phyloP scores from a whole-genome alignment of 2,329 filamentous ascomycete genomes.

The Metarhizium humberi region DNA sequence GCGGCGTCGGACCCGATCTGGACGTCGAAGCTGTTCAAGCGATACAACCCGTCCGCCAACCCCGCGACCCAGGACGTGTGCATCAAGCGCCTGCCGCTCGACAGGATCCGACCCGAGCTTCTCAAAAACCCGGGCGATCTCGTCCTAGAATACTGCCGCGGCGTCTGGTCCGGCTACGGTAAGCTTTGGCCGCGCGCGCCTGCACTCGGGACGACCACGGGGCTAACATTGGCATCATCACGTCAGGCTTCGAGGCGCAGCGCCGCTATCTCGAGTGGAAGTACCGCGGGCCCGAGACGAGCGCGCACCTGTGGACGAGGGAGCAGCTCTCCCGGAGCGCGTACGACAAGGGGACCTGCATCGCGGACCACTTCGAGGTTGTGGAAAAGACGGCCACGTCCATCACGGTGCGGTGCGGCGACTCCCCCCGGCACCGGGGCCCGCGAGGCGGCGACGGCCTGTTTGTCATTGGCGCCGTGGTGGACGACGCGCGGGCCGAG shows the following conservation, averaged over 20 bases:
- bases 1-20: slow-evolving; percentile 49
- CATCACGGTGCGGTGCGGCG: slow-evolving; percentile 58
- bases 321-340: slow-evolving; percentile 42
- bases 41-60: slow-evolving; percentile 54
- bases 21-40: slow-evolving; percentile 43
- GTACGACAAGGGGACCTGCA: slow-evolving; percentile 53
- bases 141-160: slow-evolving; percentile 56
- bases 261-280: slow-evolving; percentile 49
- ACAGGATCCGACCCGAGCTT: slow-evolving; percentile 55
- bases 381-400: slow-evolving; percentile 51
- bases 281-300: slow-evolving; percentile 45
- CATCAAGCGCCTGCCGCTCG: slow-evolving; percentile 51
- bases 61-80: slow-evolving; percentile 56
- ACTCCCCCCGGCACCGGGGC: slow-evolving; percentile 47
- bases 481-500: slow-evolving; percentile 49
- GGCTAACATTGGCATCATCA: background rate
- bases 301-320: slow-evolving; percentile 51
- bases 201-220: background rate
- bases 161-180: slow-evolving; percentile 59
- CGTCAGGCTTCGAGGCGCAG: slow-evolving; percentile 47
- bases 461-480: slow-evolving; percentile 52
- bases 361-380: slow-evolving; percentile 67
- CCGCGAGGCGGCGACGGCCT: slow-evolving; percentile 54
- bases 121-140: slow-evolving; percentile 49
- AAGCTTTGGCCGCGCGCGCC: slow-evolving; percentile 16